Evolutionary conservation across 306 rosid genomes (phyloP), one percentile per base, ranked within the genome.

Genomic region (Pueraria montana): DNA sequence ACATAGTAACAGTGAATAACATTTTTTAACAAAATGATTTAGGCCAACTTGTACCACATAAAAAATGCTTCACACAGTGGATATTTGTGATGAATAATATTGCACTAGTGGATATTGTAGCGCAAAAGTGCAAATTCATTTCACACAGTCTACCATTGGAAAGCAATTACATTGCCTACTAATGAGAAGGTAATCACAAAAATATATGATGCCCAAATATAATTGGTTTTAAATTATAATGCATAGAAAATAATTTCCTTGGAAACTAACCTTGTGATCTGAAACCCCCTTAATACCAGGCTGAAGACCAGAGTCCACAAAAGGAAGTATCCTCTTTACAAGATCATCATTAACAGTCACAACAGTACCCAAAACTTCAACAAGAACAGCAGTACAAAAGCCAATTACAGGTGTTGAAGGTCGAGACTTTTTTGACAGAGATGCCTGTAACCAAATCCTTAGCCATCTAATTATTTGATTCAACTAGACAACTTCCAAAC

Each of bases 341-440:
- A 93, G 68, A 84, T 89, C 90, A 83, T 90, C 91, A 65, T 87
- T 77, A 69, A 92, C 77, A 4, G 86, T 86, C 69, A 87, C 65
- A 73, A 85, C 78, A 12, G 94, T 85, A 76, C 97, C 98, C 94
- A 96, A 87, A 53, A 86, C 92, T 88, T 96, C 99, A 4, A 92
- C 46, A 8, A 92, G 86, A 83, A 96, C 97, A 80, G 98, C 98
- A 48, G 98, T 91, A 84, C 98, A 96, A 70, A 92, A 91, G 74
- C 91, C 80, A 82, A 96, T 84, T 42, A 89, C 87, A 6, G 86
- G 86, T 82, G 86, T 82, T 55, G 98, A 91, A 76, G 93, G 91
- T 67, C 77, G 89, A 87, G 86, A 81, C 86, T 91, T 94, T 89
- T 93, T 93, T 16, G 94, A 84, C 6, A 89, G 89, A 75, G 91